Percentiles rank a stretch among this genome's conserved stretches.
Conservation (phyloP, 2,329 filamentous ascomycete species). For the Claviceps humidiphila region DNA sequence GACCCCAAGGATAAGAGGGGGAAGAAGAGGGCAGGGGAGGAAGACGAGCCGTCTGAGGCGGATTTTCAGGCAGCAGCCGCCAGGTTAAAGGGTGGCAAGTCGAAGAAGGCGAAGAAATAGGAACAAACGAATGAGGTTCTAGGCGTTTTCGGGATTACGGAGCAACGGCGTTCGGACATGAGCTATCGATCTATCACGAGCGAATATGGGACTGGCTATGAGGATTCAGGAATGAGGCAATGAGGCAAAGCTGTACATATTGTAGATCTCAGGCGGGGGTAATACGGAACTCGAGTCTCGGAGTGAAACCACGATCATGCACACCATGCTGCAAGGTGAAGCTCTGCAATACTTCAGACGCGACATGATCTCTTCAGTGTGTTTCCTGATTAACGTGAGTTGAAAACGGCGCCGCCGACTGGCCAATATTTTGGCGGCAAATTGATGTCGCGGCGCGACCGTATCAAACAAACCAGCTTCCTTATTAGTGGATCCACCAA, state of each 20-base stretch:
- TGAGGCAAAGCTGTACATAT: background rate
- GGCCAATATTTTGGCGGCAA: too few species aligned
- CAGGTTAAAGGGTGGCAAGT: conserved; percentile 24
- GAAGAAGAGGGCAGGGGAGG: conserved; percentile 43
- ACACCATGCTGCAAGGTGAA: background rate
- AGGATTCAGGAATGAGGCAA: background rate
- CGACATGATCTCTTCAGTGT: too few species aligned
- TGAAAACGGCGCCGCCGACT: too few species aligned
- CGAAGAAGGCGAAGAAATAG: conserved; percentile 4
- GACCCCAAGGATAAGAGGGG: conserved; percentile 33
- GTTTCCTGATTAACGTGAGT: too few species aligned
- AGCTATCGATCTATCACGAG: background rate
- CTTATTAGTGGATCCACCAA: background rate
- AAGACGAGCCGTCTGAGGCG: conserved; percentile 45
- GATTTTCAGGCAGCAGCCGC: conserved; percentile 45
- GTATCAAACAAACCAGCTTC: too few species aligned
- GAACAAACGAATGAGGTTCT: background rate
- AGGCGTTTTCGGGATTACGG: background rate
- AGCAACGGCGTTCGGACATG: background rate
- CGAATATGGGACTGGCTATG: background rate
- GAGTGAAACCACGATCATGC: background rate
- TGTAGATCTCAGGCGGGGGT: background rate
- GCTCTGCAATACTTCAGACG: too few species aligned
- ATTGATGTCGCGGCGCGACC: too few species aligned
- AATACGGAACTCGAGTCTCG: background rate